These are phyloP conservation scores for Leccinum subrobustum DNA, from an alignment of 1,284 basidiomycete genomes.

Conservation along the genomic window DNA sequence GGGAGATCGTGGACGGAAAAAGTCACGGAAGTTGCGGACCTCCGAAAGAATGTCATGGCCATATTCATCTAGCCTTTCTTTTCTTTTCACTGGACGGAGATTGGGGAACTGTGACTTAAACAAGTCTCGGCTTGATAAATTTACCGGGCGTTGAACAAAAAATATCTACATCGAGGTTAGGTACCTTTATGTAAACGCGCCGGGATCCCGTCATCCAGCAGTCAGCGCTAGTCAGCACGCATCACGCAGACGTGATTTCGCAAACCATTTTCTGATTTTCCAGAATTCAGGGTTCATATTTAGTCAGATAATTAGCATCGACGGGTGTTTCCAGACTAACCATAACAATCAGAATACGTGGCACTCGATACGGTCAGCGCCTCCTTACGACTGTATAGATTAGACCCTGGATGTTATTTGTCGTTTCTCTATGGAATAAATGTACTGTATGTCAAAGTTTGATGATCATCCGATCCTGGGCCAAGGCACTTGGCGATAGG, in stretches of 20 bases:
- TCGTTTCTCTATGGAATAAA: background rate
- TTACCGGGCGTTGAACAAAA: background rate
- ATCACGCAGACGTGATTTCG: background rate
- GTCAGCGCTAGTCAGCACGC: background rate
- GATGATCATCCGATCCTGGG: slow-evolving; percentile 14
- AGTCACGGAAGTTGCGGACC: slow-evolving; percentile 16
- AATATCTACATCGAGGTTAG: background rate
- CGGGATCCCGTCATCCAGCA: background rate
- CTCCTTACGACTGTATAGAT: background rate
- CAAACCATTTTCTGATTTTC: slow-evolving; percentile 2
- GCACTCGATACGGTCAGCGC: too few relatives aligned
- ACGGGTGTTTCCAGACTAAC: background rate
- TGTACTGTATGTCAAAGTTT: background rate
- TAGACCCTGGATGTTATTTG: background rate
- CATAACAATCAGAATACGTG: background rate
- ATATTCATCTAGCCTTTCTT: background rate
- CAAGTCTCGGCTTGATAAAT: background rate
- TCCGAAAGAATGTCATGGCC: background rate
- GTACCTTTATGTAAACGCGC: background rate
- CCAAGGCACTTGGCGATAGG: background rate
- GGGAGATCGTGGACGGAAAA: slow-evolving; percentile 19
- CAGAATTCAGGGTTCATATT: slow-evolving; percentile 2
- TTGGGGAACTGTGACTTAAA: background rate
- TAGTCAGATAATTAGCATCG: background rate
- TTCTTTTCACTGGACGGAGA: background rate